Evolutionary conservation across 1,284 basidiomycete species (phyloP).

Genomic region (Boletus semigastroideus): DNA sequence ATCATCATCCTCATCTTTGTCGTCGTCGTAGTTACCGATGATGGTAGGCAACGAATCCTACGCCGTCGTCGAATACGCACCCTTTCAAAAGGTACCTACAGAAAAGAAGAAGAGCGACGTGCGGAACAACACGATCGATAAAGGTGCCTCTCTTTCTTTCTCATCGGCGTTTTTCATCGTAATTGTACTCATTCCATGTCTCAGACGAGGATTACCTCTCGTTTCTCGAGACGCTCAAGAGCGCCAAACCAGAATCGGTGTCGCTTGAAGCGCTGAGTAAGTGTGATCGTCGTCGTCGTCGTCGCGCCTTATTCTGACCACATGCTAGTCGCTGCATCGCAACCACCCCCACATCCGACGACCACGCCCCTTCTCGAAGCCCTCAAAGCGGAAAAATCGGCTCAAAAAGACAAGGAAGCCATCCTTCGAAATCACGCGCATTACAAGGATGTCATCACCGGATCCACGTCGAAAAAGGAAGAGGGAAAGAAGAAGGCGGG

Average conservation of each 20-base stretch:
- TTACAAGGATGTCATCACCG: slow-evolving; percentile 50
- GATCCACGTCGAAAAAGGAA: slow-evolving; percentile 42
- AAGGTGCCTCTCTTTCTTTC: slow-evolving; percentile 11
- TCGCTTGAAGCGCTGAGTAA: slow-evolving; percentile 64
- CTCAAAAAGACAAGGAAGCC: slow-evolving; percentile 68
- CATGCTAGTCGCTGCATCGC: slow-evolving; percentile 55
- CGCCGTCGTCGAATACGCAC: slow-evolving; percentile 92
- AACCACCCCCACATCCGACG: slow-evolving; percentile 60
- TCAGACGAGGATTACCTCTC: slow-evolving; percentile 80
- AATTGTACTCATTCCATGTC: not conserved
- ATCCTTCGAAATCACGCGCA: slow-evolving; percentile 68
- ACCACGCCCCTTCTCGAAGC: slow-evolving; percentile 89
- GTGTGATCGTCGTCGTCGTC: slow-evolving; percentile 20
- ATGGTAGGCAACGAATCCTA: slow-evolving; percentile 82
- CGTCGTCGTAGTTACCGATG: too few relatives aligned
- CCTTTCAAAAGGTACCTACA: slow-evolving; percentile 81
- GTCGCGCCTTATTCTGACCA: not conserved
- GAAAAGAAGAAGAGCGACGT: slow-evolving; percentile 67
- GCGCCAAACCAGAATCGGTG: slow-evolving; percentile 53
- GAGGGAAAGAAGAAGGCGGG: slow-evolving; percentile 51
- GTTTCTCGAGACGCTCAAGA: slow-evolving; percentile 66
- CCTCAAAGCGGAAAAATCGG: slow-evolving; percentile 76
- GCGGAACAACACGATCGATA: slow-evolving; percentile 34
- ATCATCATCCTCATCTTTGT: too few relatives aligned
- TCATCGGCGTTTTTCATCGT: not conserved